A percentile compares a stretch with the other conserved stretches of the same genome.
These are phyloP conservation scores for Geosmithia putterillii DNA, from an alignment of 2,329 filamentous ascomycete genomes.

Conservation along the genomic window DNA sequence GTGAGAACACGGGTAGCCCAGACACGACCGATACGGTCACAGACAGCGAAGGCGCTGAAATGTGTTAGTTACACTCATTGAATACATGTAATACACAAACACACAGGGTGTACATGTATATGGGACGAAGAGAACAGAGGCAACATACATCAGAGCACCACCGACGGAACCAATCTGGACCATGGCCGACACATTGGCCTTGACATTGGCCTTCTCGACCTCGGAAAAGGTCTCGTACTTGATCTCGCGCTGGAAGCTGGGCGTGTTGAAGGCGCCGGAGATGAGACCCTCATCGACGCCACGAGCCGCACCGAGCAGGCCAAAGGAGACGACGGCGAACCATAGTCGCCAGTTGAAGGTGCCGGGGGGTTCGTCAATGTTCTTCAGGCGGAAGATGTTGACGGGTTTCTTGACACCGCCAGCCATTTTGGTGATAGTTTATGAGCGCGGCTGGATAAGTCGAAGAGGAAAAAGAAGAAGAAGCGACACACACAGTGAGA, in stretches of 20 bases:
- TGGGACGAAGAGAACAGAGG: background rate
- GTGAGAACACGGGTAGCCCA: conserved; percentile 49
- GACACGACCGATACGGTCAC: conserved; percentile 49
- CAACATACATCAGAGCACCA: conserved; percentile 45
- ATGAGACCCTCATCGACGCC: conserved; percentile 77
- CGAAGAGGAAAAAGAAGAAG: no score
- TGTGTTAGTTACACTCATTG: conserved; percentile 1
- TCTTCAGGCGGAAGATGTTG: conserved; percentile 51
- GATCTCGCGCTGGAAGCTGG: conserved; percentile 49
- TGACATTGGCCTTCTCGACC: conserved; percentile 50
- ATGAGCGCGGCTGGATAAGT: no score
- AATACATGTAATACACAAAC: no score
- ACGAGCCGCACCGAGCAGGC: conserved; percentile 63
- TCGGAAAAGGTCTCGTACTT: conserved; percentile 38
- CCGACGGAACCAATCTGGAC: conserved; percentile 67
- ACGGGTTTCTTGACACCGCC: conserved; percentile 41
- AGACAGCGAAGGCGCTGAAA: conserved; percentile 42
- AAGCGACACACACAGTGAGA: background rate
- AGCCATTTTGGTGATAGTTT: conserved; percentile 22
- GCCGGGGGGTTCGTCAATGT: conserved; percentile 54
- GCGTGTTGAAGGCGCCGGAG: conserved; percentile 56
- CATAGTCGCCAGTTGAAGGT: conserved; percentile 69
- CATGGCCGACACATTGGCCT: conserved; percentile 70
- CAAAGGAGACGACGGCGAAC: conserved; percentile 64
- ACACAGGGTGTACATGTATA: no score